phyloP scores from a whole-genome alignment of 768 basidiomycete genomes.

The Suillus decipiens region DNA sequence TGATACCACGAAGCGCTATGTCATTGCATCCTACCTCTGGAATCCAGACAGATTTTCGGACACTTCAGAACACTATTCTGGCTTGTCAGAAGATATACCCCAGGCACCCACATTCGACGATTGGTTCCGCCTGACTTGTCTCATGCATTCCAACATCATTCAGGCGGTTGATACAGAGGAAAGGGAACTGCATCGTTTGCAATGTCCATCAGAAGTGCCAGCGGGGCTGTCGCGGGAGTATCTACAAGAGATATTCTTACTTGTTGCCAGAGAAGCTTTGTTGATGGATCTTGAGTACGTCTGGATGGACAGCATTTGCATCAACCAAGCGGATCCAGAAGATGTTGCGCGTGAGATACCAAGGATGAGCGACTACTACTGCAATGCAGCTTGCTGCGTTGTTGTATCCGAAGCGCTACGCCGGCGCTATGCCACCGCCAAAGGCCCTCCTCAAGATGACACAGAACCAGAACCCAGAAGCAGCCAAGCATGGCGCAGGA shows the following conservation, averaged over 20 bases:
- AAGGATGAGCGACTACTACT: not conserved
- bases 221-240: not conserved
- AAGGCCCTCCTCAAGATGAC: not conserved
- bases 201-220: not conserved
- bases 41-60: not conserved
- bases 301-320: not conserved
- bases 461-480: not conserved
- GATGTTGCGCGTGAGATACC: constrained; percentile 3
- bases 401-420: constrained; percentile 1
- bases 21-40: constrained; percentile 5
- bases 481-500: not conserved
- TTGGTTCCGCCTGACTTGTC: not conserved
- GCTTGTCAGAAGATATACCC: not conserved
- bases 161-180: constrained; percentile 1
- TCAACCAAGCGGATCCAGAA: constrained; percentile 2
- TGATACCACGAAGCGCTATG: not conserved
- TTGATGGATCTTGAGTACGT: constrained; percentile 1
- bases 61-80: not conserved
- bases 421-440: not conserved
- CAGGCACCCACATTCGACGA: not conserved
- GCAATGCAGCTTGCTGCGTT: not conserved
- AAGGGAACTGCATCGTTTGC: not conserved
- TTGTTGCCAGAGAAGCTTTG: not conserved
- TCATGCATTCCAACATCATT: constrained; percentile 1
- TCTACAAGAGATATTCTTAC: not conserved